Percentiles rank a stretch among this genome's conserved stretches.
Evolutionary conservation across 805 yeast genomes (phyloP).

Genomic region (Candida pini): DNA sequence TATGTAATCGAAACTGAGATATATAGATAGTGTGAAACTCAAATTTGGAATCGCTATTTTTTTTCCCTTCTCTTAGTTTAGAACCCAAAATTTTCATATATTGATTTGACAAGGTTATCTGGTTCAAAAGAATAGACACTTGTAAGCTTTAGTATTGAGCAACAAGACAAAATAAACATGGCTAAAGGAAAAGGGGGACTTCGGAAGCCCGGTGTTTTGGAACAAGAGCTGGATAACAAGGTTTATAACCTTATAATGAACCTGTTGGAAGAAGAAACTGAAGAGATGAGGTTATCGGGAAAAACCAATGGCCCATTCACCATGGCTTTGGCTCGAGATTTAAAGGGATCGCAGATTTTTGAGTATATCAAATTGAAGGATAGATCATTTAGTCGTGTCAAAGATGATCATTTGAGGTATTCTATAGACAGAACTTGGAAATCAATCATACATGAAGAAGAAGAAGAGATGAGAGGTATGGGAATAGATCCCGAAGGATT

Average conservation of each 20-base stretch:
- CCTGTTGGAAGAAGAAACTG: slow-evolving; percentile 55
- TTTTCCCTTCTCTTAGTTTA: too few species aligned
- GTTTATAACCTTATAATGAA: slow-evolving; percentile 50
- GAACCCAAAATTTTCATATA: too few species aligned
- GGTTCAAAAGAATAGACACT: too few species aligned
- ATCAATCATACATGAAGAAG: slow-evolving; percentile 55
- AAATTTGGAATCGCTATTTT: too few species aligned
- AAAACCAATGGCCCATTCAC: slow-evolving; percentile 31
- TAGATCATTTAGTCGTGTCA: slow-evolving; percentile 60
- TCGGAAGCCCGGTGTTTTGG: slow-evolving; percentile 21
- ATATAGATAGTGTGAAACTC: too few species aligned
- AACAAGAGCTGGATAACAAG: slow-evolving; percentile 45
- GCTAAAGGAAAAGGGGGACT: slow-evolving; percentile 12
- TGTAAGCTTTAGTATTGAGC: too few species aligned
- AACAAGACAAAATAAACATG: slow-evolving; percentile 9
- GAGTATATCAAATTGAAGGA: slow-evolving; percentile 61
- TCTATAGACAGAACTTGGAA: slow-evolving; percentile 56
- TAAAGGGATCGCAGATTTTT: slow-evolving; percentile 46
- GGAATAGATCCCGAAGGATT: slow-evolving; percentile 22
- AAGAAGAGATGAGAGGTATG: slow-evolving; percentile 42
- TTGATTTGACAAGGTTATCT: too few species aligned
- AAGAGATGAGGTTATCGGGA: slow-evolving; percentile 32
- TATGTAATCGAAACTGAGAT: too few species aligned
- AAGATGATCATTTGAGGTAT: slow-evolving; percentile 56
- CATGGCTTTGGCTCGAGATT: slow-evolving; percentile 58